Evolutionary conservation across 345 rosid genomes (phyloP).

Genomic region (Populus alba): DNA sequence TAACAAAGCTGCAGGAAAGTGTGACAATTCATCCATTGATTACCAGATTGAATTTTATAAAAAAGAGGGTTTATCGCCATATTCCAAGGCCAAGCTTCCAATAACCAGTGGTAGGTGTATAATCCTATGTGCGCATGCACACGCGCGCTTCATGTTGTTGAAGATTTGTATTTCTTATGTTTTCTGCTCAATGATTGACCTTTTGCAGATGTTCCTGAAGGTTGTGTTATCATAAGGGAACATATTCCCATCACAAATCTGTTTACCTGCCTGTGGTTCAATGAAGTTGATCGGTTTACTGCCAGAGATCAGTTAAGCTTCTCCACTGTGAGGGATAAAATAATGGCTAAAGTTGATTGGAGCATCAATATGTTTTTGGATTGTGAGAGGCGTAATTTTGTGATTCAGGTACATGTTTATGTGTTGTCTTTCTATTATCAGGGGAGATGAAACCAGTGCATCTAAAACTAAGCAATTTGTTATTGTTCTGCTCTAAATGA

Average conservation of each 20-base stretch:
- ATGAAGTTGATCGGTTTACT: slow-evolving; percentile 89
- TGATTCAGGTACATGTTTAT: slow-evolving; percentile 58
- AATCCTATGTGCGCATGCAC: not conserved
- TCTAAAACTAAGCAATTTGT: not conserved
- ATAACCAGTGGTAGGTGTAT: slow-evolving; percentile 71
- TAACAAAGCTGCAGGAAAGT: slow-evolving; percentile 84
- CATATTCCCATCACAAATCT: slow-evolving; percentile 77
- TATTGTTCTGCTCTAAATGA: not conserved
- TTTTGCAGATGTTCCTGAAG: slow-evolving; percentile 93
- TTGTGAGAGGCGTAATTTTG: slow-evolving; percentile 91
- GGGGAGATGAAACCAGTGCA: not conserved
- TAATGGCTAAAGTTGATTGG: slow-evolving; percentile 65
- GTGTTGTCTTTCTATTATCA: not conserved
- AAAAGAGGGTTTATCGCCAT: slow-evolving; percentile 79
- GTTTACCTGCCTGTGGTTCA: slow-evolving; percentile 89
- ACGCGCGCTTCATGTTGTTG: not conserved
- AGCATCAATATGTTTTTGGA: slow-evolving; percentile 76
- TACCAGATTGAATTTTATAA: slow-evolving; percentile 70
- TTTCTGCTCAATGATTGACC: slow-evolving; percentile 11
- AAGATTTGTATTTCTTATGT: not conserved
- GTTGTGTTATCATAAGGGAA: slow-evolving; percentile 79
- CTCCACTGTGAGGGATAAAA: slow-evolving; percentile 80
- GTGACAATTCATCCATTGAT: slow-evolving; percentile 74
- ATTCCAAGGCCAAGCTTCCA: slow-evolving; percentile 71
- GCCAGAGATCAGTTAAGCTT: slow-evolving; percentile 90